A percentile compares a stretch with the other conserved stretches of the same genome.
Conservation (phyloP, 495 filamentous ascomycete genomes). For the Viridothelium virens region DNA sequence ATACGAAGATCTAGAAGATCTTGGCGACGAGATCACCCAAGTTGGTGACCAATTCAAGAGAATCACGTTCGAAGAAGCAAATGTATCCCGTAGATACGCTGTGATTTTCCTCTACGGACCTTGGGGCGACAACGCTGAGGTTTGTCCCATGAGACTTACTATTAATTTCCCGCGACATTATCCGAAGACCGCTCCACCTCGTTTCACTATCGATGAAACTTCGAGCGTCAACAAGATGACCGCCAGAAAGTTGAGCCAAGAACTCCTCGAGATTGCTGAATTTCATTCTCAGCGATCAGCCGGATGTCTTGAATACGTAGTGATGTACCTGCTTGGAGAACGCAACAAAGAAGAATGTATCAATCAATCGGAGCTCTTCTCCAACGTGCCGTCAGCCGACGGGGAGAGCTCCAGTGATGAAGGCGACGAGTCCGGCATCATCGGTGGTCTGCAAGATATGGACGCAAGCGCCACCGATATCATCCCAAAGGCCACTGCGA, state of each 20-base stretch:
- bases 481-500: slow-evolving; percentile 53
- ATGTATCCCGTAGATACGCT: slow-evolving; percentile 63
- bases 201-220: slow-evolving; percentile 67
- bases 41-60: slow-evolving; percentile 77
- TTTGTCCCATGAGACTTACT: slow-evolving; percentile 68
- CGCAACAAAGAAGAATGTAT: slow-evolving; percentile 67
- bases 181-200: slow-evolving; percentile 57
- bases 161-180: slow-evolving; percentile 75
- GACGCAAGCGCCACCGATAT: slow-evolving; percentile 48
- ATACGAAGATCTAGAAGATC: slow-evolving; percentile 70
- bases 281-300: slow-evolving; percentile 59
- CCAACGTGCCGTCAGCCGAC: slow-evolving; percentile 43
- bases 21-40: slow-evolving; percentile 81
- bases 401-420: slow-evolving; percentile 79
- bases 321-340: slow-evolving; percentile 81
- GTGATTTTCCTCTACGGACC: slow-evolving; percentile 77
- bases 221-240: slow-evolving; percentile 61
- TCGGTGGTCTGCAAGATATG: slow-evolving; percentile 41
- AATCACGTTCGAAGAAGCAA: slow-evolving; percentile 77
- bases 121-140: slow-evolving; percentile 65
- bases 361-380: slow-evolving; percentile 46
- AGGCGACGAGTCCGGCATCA: slow-evolving; percentile 52
- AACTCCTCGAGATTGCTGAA: slow-evolving; percentile 62
- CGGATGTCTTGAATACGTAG: slow-evolving; percentile 73
- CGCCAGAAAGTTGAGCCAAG: slow-evolving; percentile 52